Base-by-base conservation (phyloP, 208 protist species). In the Naegleria lovaniensis region DNA sequence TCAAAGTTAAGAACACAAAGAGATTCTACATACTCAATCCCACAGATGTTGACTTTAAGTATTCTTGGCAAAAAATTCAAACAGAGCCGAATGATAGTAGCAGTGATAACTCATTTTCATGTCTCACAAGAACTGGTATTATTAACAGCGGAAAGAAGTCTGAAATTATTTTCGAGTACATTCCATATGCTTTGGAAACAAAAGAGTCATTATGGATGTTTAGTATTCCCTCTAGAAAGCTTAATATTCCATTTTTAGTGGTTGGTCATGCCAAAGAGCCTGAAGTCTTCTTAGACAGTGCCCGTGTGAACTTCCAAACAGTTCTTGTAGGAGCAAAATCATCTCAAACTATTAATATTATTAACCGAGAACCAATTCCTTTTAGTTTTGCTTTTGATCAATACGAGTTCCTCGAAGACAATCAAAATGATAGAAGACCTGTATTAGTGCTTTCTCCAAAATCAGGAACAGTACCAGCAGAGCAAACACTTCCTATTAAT, bases 81-180 rank as follows among this genome's bases (percentile, higher is more conserved):
- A n/a, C 9, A 29, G 39, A 52, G 92, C 36, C 11, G 13, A 33
- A 55, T 33, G n/a, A n/a, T n/a, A n/a, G n/a, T n/a, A 22, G 13
- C 15, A 22, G 55, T 33, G 84, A 55, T 55, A 75, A 75, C 22
- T 25, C 25, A 7, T 41, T 85, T 22, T 19, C 4, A 22, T 89
- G 36, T 58, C 36, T 38, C 15, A 79, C 59, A 3, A 85, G 88
- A 41, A 55, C 91, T 43, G 97, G 97, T 36, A 94, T 92, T 51
- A 94, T 98, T 58, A 84, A 92, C 6, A 93, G 94, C 1, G 98
- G 97, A n/a, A 97, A 97, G 88, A 95, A 97, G 91, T 88, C 94
- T n/a, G 97, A 99, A 91, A 97, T 98, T 93, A 92, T 93, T 9
- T 99, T 99, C 94, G 96, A 99, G 88, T 99, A 98, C 92, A 95